Evolutionary conservation across 805 yeast species (phyloP).

Genomic region (Cyberlindnera mrakii): DNA sequence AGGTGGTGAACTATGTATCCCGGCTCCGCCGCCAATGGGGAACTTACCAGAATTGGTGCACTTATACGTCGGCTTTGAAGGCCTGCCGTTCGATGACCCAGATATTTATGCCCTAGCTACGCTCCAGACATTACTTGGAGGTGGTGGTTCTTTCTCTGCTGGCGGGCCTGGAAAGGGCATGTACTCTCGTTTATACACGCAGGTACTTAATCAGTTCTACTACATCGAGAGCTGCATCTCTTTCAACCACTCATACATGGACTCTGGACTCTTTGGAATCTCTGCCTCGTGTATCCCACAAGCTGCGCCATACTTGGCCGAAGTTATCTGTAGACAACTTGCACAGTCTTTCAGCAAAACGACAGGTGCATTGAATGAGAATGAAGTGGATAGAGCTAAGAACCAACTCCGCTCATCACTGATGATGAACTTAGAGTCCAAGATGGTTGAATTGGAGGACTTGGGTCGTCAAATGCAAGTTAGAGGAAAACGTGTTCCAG

Average conservation of each 20-base stretch:
- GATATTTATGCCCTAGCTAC: constrained; percentile 90
- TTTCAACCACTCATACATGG: constrained; percentile 85
- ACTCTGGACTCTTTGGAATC: constrained; percentile 88
- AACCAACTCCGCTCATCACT: constrained; percentile 84
- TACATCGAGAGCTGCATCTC: constrained; percentile 84
- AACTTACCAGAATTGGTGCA: constrained; percentile 73
- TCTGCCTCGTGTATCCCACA: constrained; percentile 79
- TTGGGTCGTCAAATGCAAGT: constrained; percentile 91
- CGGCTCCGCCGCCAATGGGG: constrained; percentile 37
- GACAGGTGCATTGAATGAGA: constrained; percentile 55
- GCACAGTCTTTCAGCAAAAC: constrained; percentile 43
- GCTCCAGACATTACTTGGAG: constrained; percentile 85
- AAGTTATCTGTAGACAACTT: constrained; percentile 65
- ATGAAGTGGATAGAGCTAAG: constrained; percentile 84
- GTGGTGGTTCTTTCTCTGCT: constrained; percentile 96
- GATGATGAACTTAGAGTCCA: constrained; percentile 89
- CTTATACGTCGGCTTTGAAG: constrained; percentile 83
- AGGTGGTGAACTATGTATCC: constrained; percentile 52
- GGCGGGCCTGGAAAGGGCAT: constrained; percentile 99
- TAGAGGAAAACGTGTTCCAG: constrained; percentile 68
- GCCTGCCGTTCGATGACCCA: constrained; percentile 73
- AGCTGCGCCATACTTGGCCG: constrained; percentile 80
- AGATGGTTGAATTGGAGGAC: constrained; percentile 91
- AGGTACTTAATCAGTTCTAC: constrained; percentile 86
- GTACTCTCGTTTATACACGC: constrained; percentile 90